Conservation (phyloP, 2,329 filamentous ascomycete species). For the Fusarium metavorans region DNA sequence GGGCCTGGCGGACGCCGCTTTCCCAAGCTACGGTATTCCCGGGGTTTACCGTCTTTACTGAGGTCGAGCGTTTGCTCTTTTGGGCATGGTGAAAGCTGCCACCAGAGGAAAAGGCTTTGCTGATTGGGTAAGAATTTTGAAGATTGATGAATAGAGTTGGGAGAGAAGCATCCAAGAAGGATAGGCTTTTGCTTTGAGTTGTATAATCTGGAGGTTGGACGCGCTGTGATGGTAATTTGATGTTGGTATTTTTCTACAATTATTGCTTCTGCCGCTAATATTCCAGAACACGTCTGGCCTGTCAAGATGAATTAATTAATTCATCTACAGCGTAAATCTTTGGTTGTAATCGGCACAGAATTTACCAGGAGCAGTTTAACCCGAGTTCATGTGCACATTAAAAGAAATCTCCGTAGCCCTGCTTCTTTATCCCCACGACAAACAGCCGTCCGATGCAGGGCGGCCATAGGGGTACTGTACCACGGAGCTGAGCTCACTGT, state of each 20-base stretch:
- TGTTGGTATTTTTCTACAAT: background rate
- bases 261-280: background rate
- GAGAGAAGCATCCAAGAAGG: background rate
- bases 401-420: slow-evolving; percentile 35
- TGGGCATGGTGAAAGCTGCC: slow-evolving; percentile 2
- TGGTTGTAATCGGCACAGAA: slow-evolving; percentile 22
- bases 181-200: background rate
- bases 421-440: slow-evolving; percentile 2
- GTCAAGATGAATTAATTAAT: background rate
- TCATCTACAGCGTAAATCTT: background rate
- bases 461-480: background rate
- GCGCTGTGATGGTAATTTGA: background rate
- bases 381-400: slow-evolving; percentile 14
- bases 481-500: background rate
- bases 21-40: slow-evolving; percentile 32
- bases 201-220: background rate
- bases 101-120: background rate
- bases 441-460: background rate
- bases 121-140: background rate
- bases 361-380: slow-evolving; percentile 11
- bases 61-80: background rate
- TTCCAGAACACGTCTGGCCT: background rate
- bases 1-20: slow-evolving; percentile 23
- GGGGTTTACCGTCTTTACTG: slow-evolving; percentile 20
- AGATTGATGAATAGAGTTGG: background rate